These are phyloP conservation scores for Ascosphaera pollenicola DNA, from an alignment of 2,329 filamentous ascomycete species.

Conservation along the genomic window DNA sequence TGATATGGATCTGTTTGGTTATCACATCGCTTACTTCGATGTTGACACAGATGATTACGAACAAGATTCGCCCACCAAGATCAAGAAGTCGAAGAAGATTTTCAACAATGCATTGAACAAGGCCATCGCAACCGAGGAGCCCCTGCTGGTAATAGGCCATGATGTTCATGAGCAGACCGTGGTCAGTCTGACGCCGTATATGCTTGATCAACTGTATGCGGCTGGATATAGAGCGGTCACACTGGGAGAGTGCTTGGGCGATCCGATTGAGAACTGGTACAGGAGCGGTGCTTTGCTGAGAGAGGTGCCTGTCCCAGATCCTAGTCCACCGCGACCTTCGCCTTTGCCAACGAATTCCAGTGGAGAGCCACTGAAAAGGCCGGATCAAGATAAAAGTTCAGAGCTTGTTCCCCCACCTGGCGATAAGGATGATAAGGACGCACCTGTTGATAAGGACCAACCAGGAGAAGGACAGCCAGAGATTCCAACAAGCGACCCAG, in stretches of 20 bases:
- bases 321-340: not conserved
- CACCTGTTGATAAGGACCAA: too few species aligned
- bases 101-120: slow-evolving; percentile 14
- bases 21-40: slow-evolving; percentile 26
- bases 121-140: slow-evolving; percentile 10
- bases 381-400: not conserved
- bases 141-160: slow-evolving; percentile 20
- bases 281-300: slow-evolving; percentile 9
- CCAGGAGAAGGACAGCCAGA: too few species aligned
- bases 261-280: slow-evolving; percentile 19
- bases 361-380: not conserved
- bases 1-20: slow-evolving; percentile 24
- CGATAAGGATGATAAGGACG: too few species aligned
- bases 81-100: slow-evolving; percentile 19
- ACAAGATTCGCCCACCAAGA: slow-evolving; percentile 15
- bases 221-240: slow-evolving; percentile 18
- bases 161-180: slow-evolving; percentile 22
- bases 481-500: too few species aligned
- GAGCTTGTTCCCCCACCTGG: not conserved
- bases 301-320: slow-evolving; percentile 1
- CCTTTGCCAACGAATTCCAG: not conserved
- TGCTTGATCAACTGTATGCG: slow-evolving; percentile 13
- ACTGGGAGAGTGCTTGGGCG: slow-evolving; percentile 21
- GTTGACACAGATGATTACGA: slow-evolving; percentile 27
- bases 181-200: slow-evolving; percentile 20